Base-by-base conservation (phyloP, 2,329 filamentous ascomycete genomes). In the Colletotrichum lini region DNA sequence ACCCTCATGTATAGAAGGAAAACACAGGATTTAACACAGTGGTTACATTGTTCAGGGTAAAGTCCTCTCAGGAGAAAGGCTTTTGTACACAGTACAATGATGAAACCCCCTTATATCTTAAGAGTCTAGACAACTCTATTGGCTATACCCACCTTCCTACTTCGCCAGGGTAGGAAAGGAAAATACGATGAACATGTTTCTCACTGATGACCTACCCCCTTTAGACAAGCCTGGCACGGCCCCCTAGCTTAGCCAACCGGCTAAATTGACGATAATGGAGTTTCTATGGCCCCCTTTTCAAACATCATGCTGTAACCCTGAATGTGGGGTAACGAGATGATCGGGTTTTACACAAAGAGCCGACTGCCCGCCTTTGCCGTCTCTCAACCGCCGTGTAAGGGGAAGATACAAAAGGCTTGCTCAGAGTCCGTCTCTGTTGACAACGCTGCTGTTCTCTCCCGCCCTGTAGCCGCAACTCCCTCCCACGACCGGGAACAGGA, bases 281-380 rank as follows among this genome's bases (percentile, higher is more conserved):
- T 18, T 44, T 16, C n/a, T 10, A 40, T 26, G 49, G 16, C 45
- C 8, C 50, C 38, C 53, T 45, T 45, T 59, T 59, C 30, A 38
- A 57, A 63, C 26, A 45, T 21, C 9, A 38, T 38, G 35, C 35
- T 38, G 35, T 38, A 59, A 72, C 53, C 65, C 65, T 54, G 40
- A 40, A 45, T 54, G 65, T 69, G 65, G 65, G 64, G 59, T 35
- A 68, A 23, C 65, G 59, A 64, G 26, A 64, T 72, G 58, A 72
- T 18, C 40, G 65, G 58, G 68, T 67, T 60, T 64, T 63, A 59
- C 30, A 56, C 23, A 60, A 45, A 54, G 35, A 42, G 35, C 45
- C 8, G 30, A n/a, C n/a, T 26, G 21, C 23, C 35, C 26, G 4
- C 26, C 59, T 54, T 56, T n/a, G 42, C 49, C 21, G 42, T 40